Percentiles rank a stretch among this genome's conserved stretches.
Conservation (phyloP, 192 early-diverging fungal species). For the Coemansia sp. region DNA sequence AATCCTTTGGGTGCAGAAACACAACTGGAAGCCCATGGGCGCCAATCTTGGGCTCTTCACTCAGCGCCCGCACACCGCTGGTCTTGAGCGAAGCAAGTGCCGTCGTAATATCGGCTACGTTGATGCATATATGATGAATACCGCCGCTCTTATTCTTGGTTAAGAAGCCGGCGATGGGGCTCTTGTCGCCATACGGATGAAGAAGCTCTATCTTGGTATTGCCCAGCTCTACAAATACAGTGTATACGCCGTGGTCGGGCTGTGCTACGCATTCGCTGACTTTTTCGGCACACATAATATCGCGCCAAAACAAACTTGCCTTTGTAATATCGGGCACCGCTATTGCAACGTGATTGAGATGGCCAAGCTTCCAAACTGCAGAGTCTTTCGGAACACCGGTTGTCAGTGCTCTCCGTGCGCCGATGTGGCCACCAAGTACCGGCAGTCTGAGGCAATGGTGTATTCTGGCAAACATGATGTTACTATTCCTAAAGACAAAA, state of each 20-base stretch:
- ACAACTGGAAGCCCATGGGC: constrained; percentile 78
- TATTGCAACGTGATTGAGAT: constrained; percentile 80
- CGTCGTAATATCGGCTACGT: constrained; percentile 66
- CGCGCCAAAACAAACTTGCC: constrained; percentile 64
- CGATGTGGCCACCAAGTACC: not conserved
- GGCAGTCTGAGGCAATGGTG: not conserved
- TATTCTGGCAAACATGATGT: not conserved
- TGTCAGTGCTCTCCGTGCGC: constrained; percentile 18
- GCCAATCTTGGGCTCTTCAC: constrained; percentile 74
- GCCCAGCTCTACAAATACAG: constrained; percentile 80
- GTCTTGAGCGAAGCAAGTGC: constrained; percentile 66
- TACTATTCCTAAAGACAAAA: not conserved
- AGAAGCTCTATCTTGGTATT: constrained; percentile 87
- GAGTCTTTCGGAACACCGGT: constrained; percentile 17
- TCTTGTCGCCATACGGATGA: constrained; percentile 69
- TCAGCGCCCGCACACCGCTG: constrained; percentile 63
- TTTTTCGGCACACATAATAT: constrained; percentile 63
- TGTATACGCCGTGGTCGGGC: constrained; percentile 83
- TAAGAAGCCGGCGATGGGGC: constrained; percentile 75
- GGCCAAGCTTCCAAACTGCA: constrained; percentile 67
- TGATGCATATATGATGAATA: constrained; percentile 82
- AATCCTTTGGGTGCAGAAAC: constrained; percentile 82
- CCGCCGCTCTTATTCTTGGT: constrained; percentile 78
- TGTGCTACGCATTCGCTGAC: constrained; percentile 67
- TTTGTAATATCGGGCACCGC: constrained; percentile 75